Evolutionary conservation across 805 yeast species (phyloP).

Genomic region (Groenewaldozyma tartarivorans): DNA sequence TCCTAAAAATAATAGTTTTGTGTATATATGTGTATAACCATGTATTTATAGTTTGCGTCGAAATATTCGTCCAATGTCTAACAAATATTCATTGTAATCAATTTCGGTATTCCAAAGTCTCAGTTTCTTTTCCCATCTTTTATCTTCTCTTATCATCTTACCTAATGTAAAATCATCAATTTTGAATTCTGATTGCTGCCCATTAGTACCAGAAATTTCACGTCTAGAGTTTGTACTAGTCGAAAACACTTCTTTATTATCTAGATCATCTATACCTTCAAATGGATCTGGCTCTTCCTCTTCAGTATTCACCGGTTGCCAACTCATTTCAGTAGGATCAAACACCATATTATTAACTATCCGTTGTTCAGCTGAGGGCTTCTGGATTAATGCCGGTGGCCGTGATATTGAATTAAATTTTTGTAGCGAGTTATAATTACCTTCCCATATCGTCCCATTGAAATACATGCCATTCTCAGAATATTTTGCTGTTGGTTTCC

Average conservation of each 20-base stretch:
- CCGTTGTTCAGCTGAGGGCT: conserved; percentile 31
- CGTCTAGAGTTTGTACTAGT: too few relatives aligned
- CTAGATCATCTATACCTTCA: conserved; percentile 41
- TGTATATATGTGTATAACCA: not conserved
- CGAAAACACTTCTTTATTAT: too few relatives aligned
- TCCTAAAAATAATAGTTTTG: not conserved
- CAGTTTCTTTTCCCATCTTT: too few relatives aligned
- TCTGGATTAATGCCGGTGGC: conserved; percentile 28
- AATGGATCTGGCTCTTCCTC: conserved; percentile 36
- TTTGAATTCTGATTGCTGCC: too few relatives aligned
- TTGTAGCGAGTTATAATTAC: conserved; percentile 49
- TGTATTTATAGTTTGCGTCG: not conserved
- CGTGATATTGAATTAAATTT: conserved; percentile 35
- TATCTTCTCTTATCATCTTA: too few relatives aligned
- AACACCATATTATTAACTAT: conserved; percentile 48
- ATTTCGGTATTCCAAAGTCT: too few relatives aligned
- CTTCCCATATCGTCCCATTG: conserved; percentile 47
- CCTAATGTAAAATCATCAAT: too few relatives aligned
- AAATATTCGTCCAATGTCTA: not conserved
- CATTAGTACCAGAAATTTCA: too few relatives aligned
- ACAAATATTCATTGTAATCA: conserved; percentile 1
- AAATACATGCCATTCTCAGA: conserved; percentile 48
- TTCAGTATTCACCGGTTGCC: conserved; percentile 40
- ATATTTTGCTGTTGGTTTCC: conserved; percentile 12
- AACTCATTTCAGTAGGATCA: conserved; percentile 45